Conservation (phyloP, 768 basidiomycete species). For the Nidularia sp. region DNA sequence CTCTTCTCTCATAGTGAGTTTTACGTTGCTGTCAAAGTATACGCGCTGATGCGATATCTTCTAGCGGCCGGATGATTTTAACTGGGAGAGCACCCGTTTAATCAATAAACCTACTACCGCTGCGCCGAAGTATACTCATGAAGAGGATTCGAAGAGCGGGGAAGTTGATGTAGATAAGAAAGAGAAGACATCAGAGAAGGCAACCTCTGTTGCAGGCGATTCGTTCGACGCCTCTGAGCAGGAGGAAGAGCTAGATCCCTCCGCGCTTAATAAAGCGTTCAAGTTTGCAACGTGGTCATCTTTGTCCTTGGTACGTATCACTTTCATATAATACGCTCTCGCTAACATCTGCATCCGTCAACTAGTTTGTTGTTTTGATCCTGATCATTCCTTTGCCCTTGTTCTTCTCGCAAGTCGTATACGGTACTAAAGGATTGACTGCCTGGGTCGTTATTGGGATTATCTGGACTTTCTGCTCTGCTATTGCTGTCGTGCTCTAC, state of each 20-base stretch:
- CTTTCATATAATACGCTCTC: neutral
- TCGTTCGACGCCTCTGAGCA: slow-evolving; percentile 30
- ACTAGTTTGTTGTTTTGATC: slow-evolving; percentile 57
- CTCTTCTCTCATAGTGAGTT: slow-evolving; percentile 59
- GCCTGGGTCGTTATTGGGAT: slow-evolving; percentile 84
- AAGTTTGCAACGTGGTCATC: slow-evolving; percentile 77
- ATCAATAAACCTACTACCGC: slow-evolving; percentile 52
- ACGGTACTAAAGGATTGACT: slow-evolving; percentile 56
- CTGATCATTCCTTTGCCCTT: slow-evolving; percentile 81
- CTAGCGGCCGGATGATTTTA: slow-evolving; percentile 78
- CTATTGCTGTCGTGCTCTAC: slow-evolving; percentile 74
- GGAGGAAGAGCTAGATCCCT: slow-evolving; percentile 62
- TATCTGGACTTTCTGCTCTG: slow-evolving; percentile 78
- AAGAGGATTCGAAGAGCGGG: slow-evolving; percentile 15
- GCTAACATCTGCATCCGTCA: neutral
- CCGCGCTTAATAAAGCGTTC: slow-evolving; percentile 68
- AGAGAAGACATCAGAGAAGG: slow-evolving; percentile 14
- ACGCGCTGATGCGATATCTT: neutral
- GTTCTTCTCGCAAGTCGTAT: slow-evolving; percentile 79
- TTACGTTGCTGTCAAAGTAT: neutral
- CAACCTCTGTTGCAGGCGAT: slow-evolving; percentile 26
- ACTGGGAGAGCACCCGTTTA: slow-evolving; percentile 74
- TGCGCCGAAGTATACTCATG: slow-evolving; percentile 7
- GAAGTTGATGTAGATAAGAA: slow-evolving; percentile 35
- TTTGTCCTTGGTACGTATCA: slow-evolving; percentile 48